Evolutionary conservation across 192 early-diverging fungal genomes (phyloP), one percentile per base, ranked within the genome.

Genomic region (Backusella macrospora): DNA sequence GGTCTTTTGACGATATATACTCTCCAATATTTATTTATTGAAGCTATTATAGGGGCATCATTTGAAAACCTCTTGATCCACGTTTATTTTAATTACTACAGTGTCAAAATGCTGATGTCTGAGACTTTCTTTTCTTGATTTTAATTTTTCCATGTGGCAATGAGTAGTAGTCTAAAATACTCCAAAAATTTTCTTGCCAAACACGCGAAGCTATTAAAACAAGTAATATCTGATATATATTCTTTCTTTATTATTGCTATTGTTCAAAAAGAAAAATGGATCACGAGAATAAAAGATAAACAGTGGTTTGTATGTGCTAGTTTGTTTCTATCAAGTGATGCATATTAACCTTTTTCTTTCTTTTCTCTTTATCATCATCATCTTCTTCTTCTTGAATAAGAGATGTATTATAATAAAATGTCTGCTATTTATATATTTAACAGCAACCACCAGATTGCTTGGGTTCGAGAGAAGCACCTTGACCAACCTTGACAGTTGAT

Each of bases 361-460:
- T 10, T 59, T 59, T 4, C 26, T 18, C n/a, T 21, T 52, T 52
- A 52, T 52, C 49, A 52, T 52, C n/a, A 21, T 52, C 18, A 18
- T 18, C 49, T 21, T 52, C n/a, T 9, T 52, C 18, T 16, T 18
- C 18, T 52, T 52, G 18, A 43, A 43, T 4, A 43, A 43, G 26
- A 6, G 2, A 29, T 14, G 34, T 8, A 62, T 62, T 21, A 43
- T 43, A 10, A 43, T 43, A 10, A 43, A 9, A 10, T 9, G n/a
- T 52, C 18, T 18, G n/a, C 16, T 47, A 18, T 21, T 18, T 92
- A 90, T 18, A 52, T 10, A n/a, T 18, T 21, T 71, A 71, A 40
- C 70, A 71, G 10, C 70, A 71, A 15, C 70, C 70, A 44, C 70
- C 70, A 39, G 70, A 52, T 26, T 71, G 44, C 21, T 48, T 48